Evolutionary conservation across 2,329 filamentous ascomycete genomes (phyloP), one percentile per base, ranked within the genome.

Genomic region (Talaromyces sp.): DNA sequence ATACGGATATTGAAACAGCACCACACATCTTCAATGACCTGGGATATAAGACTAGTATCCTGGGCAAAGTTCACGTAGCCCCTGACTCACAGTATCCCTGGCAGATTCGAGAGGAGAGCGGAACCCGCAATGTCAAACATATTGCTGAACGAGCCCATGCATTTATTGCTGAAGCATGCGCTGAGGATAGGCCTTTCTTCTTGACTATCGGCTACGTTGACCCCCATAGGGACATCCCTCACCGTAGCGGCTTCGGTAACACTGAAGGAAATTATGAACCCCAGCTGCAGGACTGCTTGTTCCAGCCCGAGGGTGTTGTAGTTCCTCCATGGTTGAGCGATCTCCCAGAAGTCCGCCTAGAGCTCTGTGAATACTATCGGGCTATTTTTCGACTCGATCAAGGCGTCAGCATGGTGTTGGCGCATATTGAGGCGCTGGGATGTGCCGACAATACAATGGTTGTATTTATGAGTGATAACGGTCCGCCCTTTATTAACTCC

Each of bases 1-100:
- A 78, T 66, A 75, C 80, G 47, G 71, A 81, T 66, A 71, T 84
- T 31, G 75, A 83, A 54, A 80, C 79, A 0, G 71, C 73, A 0
- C 82, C 82, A 0, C 43, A 65, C 0, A 64, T 82, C 0, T 77
- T 84, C 66, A 75, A 75, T 16, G 60, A 70, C 2, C 67, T 71
- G 0, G 81, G 80, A 1, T 82, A 83, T 66, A 74, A 73, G 60
- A 84, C 81, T 0, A 81, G 80, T 0, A 80, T 85, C 27, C 71
- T 84, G 4, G 80, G 80, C 3, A 84, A 84, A 68, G 72, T 84
- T 0, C 82, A 84, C 56, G 82, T 84, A 16, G 80, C 80, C 0
- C 81, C 81, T 0, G 50, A 63, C 0, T 59, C 57, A 0, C 72
- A 73, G 0, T 83, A 83, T 66, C 78, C 79, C 0, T 84, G 81